Base-by-base conservation (phyloP, 2,329 filamentous ascomycete genomes). In the Colletotrichum plurivorum region DNA sequence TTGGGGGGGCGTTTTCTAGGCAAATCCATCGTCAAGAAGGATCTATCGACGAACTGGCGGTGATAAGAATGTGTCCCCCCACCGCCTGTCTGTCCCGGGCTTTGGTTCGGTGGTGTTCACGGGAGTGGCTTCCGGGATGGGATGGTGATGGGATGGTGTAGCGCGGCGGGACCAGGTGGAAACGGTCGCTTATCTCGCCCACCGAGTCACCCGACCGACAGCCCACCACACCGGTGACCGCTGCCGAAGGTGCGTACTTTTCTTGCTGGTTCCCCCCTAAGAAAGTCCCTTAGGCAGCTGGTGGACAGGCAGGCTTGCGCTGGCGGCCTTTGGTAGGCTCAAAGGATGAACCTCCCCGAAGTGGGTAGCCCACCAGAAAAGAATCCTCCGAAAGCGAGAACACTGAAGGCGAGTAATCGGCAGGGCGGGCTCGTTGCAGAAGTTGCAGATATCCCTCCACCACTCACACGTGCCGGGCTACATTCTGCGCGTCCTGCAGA, bases 1-100 rank as follows among this genome's bases (percentile, higher is more conserved):
- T 75, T 83, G 51, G 83, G 83, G 18, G 73, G 71, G 68, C 73
- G 77, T 71, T 75, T 78, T 55, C 66, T 74, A 25, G 73, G 71
- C 48, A 71, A 72, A 22, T 78, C 75, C 79, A 81, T 81, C 43
- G 16, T 75, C 41, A 16, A n/a, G 36, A 43, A 18, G 12, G 16
- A 31, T 8, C 13, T n/a, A 25, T 9, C 49, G 25, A 52, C 18
- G 36, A 58, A 31, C 13, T 31, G 41, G 55, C 25, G 25, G 25
- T n/a, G 39, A 54, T 54, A 4, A 20, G 20, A 54, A 22, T 15
- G 22, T 45, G 43, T 41, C 41, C 54, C 20, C 60, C 65, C 60
- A 59, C 54, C 48, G 41, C 48, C 18, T 36, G 27, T 18, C 18
- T 22, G 27, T 18, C 58, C 39, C 53, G 65, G 20, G 18, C 41